These are phyloP conservation scores for Paramecium sexaurelia DNA, from an alignment of 73 alveolate genomes.

Conservation along the genomic window DNA sequence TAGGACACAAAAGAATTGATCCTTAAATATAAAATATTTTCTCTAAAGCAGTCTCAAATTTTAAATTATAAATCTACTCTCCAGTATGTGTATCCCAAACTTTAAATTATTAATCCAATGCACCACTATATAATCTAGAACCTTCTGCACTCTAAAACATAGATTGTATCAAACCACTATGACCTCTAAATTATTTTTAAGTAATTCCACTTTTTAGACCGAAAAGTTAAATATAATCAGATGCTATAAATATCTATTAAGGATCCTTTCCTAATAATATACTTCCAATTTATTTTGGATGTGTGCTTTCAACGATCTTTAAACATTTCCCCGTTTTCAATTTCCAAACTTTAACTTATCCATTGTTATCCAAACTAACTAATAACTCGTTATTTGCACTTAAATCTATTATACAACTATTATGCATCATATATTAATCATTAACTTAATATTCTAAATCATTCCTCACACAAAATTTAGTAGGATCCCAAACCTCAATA, in stretches of 20 bases:
- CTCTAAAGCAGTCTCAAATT: not conserved
- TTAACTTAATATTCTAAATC: conserved; percentile 31
- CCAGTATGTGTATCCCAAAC: conserved; percentile 20
- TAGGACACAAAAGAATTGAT: not conserved
- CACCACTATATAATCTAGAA: conserved; percentile 11
- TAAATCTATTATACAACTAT: not conserved
- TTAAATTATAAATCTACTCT: not conserved
- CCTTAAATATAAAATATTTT: not conserved
- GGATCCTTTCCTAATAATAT: conserved; percentile 15
- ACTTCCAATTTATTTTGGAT: not conserved
- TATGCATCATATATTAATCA: conserved; percentile 25
- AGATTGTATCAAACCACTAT: not conserved
- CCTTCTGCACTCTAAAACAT: conserved; percentile 41
- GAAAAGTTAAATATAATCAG: conserved; percentile 1
- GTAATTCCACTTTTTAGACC: conserved; percentile 2
- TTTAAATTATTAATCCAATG: not conserved
- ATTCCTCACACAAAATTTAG: not conserved
- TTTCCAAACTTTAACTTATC: conserved; percentile 33
- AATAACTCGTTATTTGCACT: not conserved
- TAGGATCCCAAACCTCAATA: conserved; percentile 49
- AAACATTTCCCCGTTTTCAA: conserved; percentile 54
- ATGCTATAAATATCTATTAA: not conserved
- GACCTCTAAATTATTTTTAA: conserved; percentile 12
- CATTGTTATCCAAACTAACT: conserved; percentile 11
- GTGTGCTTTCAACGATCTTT: not conserved